phyloP scores from a whole-genome alignment of 2,329 filamentous ascomycete genomes.

The Colletotrichum chlorophyti region DNA sequence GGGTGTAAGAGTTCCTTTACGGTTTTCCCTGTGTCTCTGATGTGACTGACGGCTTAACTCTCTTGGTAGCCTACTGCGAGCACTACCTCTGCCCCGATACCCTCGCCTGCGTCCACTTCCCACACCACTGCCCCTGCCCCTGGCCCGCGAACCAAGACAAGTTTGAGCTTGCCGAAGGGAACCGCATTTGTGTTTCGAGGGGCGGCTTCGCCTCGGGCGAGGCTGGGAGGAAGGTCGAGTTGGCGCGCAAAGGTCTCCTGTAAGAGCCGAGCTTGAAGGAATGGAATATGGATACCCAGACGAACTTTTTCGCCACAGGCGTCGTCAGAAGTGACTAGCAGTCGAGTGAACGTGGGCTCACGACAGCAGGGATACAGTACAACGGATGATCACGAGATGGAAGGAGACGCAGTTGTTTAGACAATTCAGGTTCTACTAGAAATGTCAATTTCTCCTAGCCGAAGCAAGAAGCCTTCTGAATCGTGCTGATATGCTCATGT shows the following conservation, averaged over 20 bases:
- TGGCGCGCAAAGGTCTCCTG: slow-evolving; percentile 80
- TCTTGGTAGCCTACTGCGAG: slow-evolving; percentile 79
- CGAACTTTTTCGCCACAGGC: no score
- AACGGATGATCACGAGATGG: background rate
- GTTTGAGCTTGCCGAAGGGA: slow-evolving; percentile 75
- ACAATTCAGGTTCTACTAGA: slow-evolving; percentile 25
- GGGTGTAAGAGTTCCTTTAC: slow-evolving; percentile 57
- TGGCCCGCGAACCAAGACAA: slow-evolving; percentile 81
- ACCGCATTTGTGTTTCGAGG: slow-evolving; percentile 75
- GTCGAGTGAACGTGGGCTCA: no score
- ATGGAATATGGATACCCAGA: background rate
- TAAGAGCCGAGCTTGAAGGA: slow-evolving; percentile 41
- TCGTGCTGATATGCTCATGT: slow-evolving; percentile 18
- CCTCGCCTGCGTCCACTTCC: slow-evolving; percentile 92
- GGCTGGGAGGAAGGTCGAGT: slow-evolving; percentile 76
- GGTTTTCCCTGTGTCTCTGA: background rate
- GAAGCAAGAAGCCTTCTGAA: slow-evolving; percentile 26
- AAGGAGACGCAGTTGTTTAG: background rate
- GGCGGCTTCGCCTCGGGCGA: slow-evolving; percentile 78
- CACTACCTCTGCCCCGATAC: slow-evolving; percentile 96
- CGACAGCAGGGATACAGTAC: no score
- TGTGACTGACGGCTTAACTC: background rate
- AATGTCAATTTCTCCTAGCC: slow-evolving; percentile 18
- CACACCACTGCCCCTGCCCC: slow-evolving; percentile 94
- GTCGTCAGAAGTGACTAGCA: no score